Evolutionary conservation across 1,139 yeast species (phyloP).

Genomic region (Yamadazyma dushanensis): DNA sequence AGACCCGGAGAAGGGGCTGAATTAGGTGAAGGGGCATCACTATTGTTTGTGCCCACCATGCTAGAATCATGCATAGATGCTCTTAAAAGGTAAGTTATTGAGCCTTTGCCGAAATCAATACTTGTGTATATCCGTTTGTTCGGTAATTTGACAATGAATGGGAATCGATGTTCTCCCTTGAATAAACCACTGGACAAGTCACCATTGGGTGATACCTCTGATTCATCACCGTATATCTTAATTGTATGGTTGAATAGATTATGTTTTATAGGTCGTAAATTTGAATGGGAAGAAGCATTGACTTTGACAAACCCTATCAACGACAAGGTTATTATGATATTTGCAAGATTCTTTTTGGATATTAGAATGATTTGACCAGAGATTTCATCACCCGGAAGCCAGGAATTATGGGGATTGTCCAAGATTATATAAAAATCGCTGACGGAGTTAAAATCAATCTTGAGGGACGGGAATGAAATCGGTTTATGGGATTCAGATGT

Average conservation of each 20-base stretch:
- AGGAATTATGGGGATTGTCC: constrained; percentile 70
- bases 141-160: constrained; percentile 79
- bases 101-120: constrained; percentile 82
- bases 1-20: constrained; percentile 12
- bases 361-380: constrained; percentile 61
- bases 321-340: constrained; percentile 53
- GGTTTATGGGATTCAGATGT: neutral
- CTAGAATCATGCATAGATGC: constrained; percentile 48
- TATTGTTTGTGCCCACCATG: neutral
- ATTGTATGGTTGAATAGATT: constrained; percentile 65
- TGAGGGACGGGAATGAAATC: constrained; percentile 18
- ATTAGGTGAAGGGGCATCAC: neutral
- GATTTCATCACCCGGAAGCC: constrained; percentile 69
- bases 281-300: constrained; percentile 51
- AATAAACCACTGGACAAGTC: constrained; percentile 50
- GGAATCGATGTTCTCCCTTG: constrained; percentile 85
- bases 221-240: constrained; percentile 62
- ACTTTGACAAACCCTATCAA: constrained; percentile 59
- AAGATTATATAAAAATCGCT: constrained; percentile 68
- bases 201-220: constrained; percentile 16
- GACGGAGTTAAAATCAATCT: constrained; percentile 45
- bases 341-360: constrained; percentile 54
- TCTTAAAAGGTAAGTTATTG: constrained; percentile 65
- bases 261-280: constrained; percentile 51
- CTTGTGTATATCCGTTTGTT: constrained; percentile 69